Percentiles rank a stretch among this genome's conserved stretches.
These are phyloP conservation scores for Hanseniaspora guilliermondii DNA, from an alignment of 805 yeast species.

Conservation along the genomic window DNA sequence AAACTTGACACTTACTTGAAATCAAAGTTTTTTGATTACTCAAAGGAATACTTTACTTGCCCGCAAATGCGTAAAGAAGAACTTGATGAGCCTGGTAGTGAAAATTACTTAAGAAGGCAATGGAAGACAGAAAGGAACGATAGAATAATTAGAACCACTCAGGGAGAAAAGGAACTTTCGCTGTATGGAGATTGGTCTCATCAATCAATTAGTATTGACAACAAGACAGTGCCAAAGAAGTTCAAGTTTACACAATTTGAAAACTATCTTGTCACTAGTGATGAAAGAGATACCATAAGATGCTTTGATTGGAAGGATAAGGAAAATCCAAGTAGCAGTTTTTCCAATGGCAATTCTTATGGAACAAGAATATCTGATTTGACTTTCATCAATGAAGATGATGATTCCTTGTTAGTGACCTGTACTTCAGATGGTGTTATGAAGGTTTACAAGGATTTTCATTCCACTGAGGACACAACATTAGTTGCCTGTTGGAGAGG, in stretches of 20 bases:
- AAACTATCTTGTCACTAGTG: slow-evolving; percentile 62
- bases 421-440: slow-evolving; percentile 95
- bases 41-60: slow-evolving; percentile 85
- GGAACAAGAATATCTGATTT: slow-evolving; percentile 84
- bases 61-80: slow-evolving; percentile 85
- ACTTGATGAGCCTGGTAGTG: slow-evolving; percentile 83
- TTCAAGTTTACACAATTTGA: slow-evolving; percentile 85
- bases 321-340: slow-evolving; percentile 42
- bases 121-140: slow-evolving; percentile 92
- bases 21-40: slow-evolving; percentile 59
- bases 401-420: slow-evolving; percentile 65
- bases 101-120: slow-evolving; percentile 62
- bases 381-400: slow-evolving; percentile 84
- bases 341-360: slow-evolving; percentile 72
- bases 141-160: slow-evolving; percentile 72
- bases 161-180: slow-evolving; percentile 74
- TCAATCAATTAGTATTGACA: slow-evolving; percentile 45
- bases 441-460: slow-evolving; percentile 68
- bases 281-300: slow-evolving; percentile 69
- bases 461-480: slow-evolving; percentile 41
- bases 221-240: slow-evolving; percentile 66
- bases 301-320: slow-evolving; percentile 78
- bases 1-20: slow-evolving; percentile 36
- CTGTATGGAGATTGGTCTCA: slow-evolving; percentile 77
- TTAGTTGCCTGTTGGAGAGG: slow-evolving; percentile 87